Percentiles rank a stretch among this genome's conserved stretches.
phyloP scores from a whole-genome alignment of 176 grass and related monocot species.

The Eleusine coracana region DNA sequence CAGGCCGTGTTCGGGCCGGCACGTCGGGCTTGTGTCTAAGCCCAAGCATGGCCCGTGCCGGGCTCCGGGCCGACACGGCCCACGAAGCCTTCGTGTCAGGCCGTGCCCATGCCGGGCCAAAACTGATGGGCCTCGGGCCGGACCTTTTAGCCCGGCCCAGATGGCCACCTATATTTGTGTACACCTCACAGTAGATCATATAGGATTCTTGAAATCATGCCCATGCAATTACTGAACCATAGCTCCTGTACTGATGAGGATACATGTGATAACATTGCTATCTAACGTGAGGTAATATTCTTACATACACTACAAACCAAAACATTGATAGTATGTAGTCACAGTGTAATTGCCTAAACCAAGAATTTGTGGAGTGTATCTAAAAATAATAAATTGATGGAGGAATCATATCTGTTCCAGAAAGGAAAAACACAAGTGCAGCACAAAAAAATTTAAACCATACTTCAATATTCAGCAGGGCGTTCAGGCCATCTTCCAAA shows the following conservation, averaged over 20 bases:
- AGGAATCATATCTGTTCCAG: slow-evolving; percentile 22
- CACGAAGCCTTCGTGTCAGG: too few species aligned
- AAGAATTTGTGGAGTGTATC: slow-evolving; percentile 5
- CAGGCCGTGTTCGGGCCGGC: too few species aligned
- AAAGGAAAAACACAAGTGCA: not conserved
- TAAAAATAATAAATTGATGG: slow-evolving; percentile 18
- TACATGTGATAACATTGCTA: not conserved
- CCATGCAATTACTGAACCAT: not conserved
- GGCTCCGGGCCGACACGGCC: too few species aligned
- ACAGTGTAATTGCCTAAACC: slow-evolving; percentile 25
- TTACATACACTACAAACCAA: slow-evolving; percentile 4
- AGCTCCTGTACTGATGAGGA: slow-evolving; percentile 19
- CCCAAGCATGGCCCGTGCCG: too few species aligned
- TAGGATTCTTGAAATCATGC: slow-evolving; percentile 17
- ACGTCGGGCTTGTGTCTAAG: too few species aligned
- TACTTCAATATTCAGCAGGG: slow-evolving; percentile 97
- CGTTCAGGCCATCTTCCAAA: slow-evolving; percentile 92
- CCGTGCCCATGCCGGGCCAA: too few species aligned
- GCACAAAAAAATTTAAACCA: slow-evolving; percentile 15
- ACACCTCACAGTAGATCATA: slow-evolving; percentile 1
- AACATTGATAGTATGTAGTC: not conserved
- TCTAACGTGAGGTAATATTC: not conserved
- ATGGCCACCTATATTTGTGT: not conserved
- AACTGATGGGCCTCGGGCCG: too few species aligned
- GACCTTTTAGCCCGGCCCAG: too few species aligned